These are phyloP conservation scores for Trichoderma gamsii DNA, from an alignment of 495 filamentous ascomycete genomes.

Conservation along the genomic window DNA sequence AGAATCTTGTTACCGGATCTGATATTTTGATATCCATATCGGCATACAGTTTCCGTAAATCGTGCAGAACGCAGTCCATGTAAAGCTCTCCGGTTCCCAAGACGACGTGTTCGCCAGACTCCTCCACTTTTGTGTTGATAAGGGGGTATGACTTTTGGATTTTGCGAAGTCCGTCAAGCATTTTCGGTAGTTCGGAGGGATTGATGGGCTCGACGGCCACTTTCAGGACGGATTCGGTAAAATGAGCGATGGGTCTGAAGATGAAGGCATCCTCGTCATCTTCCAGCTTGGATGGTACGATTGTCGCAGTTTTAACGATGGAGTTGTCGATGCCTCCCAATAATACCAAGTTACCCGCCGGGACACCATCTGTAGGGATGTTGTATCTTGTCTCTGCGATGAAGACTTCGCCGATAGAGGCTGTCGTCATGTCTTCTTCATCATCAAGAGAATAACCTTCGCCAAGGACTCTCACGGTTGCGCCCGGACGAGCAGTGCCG, in stretches of 20 bases:
- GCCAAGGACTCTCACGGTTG: conserved; percentile 84
- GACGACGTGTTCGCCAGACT: conserved; percentile 95
- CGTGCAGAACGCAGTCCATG: conserved; percentile 98
- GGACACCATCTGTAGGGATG: conserved; percentile 82
- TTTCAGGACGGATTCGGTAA: conserved; percentile 97
- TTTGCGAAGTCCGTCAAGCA: conserved; percentile 93
- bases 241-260: conserved; percentile 86
- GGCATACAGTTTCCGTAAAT: conserved; percentile 87
- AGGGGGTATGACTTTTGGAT: conserved; percentile 97
- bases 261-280: conserved; percentile 90
- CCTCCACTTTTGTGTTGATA: conserved; percentile 93
- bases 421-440: conserved; percentile 92
- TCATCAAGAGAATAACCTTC: conserved; percentile 96
- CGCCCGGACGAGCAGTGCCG: conserved; percentile 75
- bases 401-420: conserved; percentile 84
- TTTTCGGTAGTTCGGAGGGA: conserved; percentile 96
- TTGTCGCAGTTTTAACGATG: conserved; percentile 94
- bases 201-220: conserved; percentile 98
- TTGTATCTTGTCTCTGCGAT: conserved; percentile 94
- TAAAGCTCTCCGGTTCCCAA: conserved; percentile 94
- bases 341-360: conserved; percentile 92
- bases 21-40: conserved; percentile 99
- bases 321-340: conserved; percentile 93
- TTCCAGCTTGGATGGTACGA: conserved; percentile 74
- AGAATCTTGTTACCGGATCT: conserved; percentile 94